Percentiles rank a stretch among this genome's conserved stretches.
Evolutionary conservation across 495 filamentous ascomycete species (phyloP).

Genomic region (Rostrohypoxylon terebratum): DNA sequence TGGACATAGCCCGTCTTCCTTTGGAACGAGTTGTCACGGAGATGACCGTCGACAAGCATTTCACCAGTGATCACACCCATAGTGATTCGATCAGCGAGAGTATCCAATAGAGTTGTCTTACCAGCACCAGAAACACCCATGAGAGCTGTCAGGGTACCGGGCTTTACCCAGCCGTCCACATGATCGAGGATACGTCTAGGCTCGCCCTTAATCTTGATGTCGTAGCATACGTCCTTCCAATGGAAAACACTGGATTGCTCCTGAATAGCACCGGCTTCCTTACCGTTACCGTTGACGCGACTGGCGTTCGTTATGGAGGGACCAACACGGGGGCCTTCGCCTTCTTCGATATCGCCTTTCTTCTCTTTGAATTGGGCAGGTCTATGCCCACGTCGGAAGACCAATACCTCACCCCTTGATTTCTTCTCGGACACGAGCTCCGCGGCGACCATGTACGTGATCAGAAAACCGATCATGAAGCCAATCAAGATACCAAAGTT

Average conservation of each 20-base stretch:
- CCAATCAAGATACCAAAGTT: constrained; percentile 84
- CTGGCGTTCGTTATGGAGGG: constrained; percentile 55
- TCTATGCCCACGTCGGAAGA: constrained; percentile 83
- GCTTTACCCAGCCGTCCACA: constrained; percentile 91
- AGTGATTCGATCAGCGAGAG: constrained; percentile 80
- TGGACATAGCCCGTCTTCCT: constrained; percentile 96
- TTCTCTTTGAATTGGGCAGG: constrained; percentile 67
- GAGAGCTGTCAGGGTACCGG: constrained; percentile 88
- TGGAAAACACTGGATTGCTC: constrained; percentile 78
- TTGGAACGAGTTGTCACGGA: constrained; percentile 83
- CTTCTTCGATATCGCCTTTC: constrained; percentile 65
- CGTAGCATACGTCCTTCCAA: constrained; percentile 88
- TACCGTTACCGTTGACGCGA: constrained; percentile 58
- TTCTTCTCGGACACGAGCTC: constrained; percentile 81
- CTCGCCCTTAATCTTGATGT: constrained; percentile 87
- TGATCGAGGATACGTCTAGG: constrained; percentile 81
- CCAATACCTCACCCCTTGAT: constrained; percentile 88
- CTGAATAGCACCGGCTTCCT: constrained; percentile 61
- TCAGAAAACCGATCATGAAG: constrained; percentile 76
- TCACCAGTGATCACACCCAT: constrained; percentile 89
- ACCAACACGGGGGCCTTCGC: constrained; percentile 57
- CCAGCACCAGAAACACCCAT: constrained; percentile 83
- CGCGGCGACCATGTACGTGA: constrained; percentile 74
- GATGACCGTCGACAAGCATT: constrained; percentile 84
- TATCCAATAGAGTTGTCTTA: constrained; percentile 79